Conservation (phyloP, 1,139 yeast species). For the Geotrichum fermentans region DNA sequence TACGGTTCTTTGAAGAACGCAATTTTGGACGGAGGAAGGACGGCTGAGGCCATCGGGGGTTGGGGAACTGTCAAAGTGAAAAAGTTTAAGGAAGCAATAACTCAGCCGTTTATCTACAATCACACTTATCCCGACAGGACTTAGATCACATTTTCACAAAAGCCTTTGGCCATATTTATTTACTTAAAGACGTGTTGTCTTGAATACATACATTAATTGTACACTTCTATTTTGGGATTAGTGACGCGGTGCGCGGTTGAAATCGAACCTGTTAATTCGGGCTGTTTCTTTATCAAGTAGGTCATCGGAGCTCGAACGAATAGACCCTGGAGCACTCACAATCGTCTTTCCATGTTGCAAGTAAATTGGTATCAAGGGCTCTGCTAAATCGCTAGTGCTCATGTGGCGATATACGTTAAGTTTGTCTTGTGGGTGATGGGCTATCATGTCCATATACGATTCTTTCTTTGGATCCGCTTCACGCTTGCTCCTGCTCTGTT, state of each 20-base stretch:
- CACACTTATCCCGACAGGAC: constrained; percentile 30
- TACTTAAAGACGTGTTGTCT: no score
- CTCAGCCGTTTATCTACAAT: constrained; percentile 52
- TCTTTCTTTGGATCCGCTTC: constrained; percentile 33
- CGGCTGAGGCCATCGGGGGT: constrained; percentile 43
- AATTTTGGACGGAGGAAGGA: constrained; percentile 40
- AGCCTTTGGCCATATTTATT: no score
- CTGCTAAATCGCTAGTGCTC: constrained; percentile 21
- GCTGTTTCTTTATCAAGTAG: no score
- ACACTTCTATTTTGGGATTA: no score
- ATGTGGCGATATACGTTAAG: constrained; percentile 23
- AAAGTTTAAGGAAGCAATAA: constrained; percentile 44
- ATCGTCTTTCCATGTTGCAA: no score
- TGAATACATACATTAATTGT: no score
- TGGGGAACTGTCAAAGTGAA: constrained; percentile 47
- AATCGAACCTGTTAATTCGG: constrained; percentile 6
- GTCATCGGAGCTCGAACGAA: no score
- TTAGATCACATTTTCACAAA: no score
- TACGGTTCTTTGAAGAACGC: constrained; percentile 51
- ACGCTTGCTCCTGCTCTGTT: constrained; percentile 34
- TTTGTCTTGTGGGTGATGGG: constrained; percentile 15
- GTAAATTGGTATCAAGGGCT: constrained; percentile 24
- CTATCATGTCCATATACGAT: constrained; percentile 18
- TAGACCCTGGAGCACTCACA: no score
- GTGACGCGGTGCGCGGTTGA: no score